Evolutionary conservation across 1,139 yeast species (phyloP), one percentile per base, ranked within the genome.

Genomic region (Suhomyces ambrosiae): DNA sequence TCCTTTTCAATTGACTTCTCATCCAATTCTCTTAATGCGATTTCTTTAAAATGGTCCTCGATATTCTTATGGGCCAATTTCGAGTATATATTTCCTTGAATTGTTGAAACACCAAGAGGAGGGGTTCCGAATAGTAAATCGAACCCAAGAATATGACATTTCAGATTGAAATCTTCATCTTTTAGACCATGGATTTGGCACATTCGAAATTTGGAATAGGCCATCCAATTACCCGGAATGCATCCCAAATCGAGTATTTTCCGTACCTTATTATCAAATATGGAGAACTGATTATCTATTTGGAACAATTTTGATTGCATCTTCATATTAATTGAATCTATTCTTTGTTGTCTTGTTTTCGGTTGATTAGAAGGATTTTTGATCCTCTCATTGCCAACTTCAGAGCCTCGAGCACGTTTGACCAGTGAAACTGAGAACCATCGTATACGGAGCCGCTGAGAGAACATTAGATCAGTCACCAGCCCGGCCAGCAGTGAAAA

Each of bases 221-320:
- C 87, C 9, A 90, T 75, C 98, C 98, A 92, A 23, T 95, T 90
- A 0, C 98, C 98, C 0, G 98, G 98, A 0, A 95, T 95, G 57
- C 76, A 92, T 1, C 98, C 98, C 16, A 71, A 46, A 44, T 71
- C 76, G 4, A 71, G 37, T 4, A 68, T 65, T 34, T 56, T 60
- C 5, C 53, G 53, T 3, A 67, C 65, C 1, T 38, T 33, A 7
- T 41, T 18, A 39, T 59, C 49, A 42, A 70, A 60, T 3, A 71
- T 47, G 1, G 46, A 39, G 43, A 58, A 68, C 19, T 56, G 49
- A 11, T 51, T 47, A 44, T 69, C 70, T 7, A 70, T 37, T 13
- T 53, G 52, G 33, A 53, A 55, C 26, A 68, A 49, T 36, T 59
- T 56, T 23, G 61, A 49, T 30, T 56, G 62, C 22, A 58, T 50